Evolutionary conservation across 805 yeast genomes (phyloP).

Genomic region (Metschnikowia amazonensis): DNA sequence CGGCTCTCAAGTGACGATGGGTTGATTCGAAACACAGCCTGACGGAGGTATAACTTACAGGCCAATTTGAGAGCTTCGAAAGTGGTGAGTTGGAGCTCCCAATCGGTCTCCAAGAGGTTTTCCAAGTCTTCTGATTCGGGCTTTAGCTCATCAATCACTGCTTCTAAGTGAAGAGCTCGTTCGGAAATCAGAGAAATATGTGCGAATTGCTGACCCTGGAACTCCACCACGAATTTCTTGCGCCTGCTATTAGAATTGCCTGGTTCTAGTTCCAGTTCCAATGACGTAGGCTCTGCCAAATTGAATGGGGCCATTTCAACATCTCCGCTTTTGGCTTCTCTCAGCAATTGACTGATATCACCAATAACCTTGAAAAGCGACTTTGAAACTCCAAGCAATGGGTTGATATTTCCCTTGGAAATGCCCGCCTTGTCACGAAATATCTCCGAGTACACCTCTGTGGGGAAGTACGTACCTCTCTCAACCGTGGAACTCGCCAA

Average conservation of each 20-base stretch:
- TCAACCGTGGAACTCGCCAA: constrained; percentile 58
- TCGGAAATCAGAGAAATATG: constrained; percentile 26
- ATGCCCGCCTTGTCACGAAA: constrained; percentile 35
- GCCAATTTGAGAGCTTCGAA: constrained; percentile 71
- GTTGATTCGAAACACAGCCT: constrained; percentile 56
- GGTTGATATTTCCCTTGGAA: constrained; percentile 50
- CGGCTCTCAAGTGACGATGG: constrained; percentile 65
- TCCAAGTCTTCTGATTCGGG: constrained; percentile 51
- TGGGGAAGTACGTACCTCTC: constrained; percentile 62
- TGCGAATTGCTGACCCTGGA: background rate
- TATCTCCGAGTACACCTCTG: constrained; percentile 54
- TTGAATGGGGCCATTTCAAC: background rate
- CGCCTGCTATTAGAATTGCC: too few relatives aligned
- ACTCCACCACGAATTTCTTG: background rate
- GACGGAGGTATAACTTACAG: constrained; percentile 63
- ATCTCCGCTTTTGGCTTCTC: constrained; percentile 39
- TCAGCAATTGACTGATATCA: constrained; percentile 59
- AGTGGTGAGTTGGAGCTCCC: constrained; percentile 62
- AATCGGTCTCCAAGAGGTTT: constrained; percentile 42
- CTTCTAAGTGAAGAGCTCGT: constrained; percentile 42
- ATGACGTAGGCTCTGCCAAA: background rate
- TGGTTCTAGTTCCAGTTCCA: background rate
- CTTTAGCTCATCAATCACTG: constrained; percentile 43
- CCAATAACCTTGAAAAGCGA: constrained; percentile 65
- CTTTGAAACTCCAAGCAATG: constrained; percentile 69